Evolutionary conservation across 2,329 filamentous ascomycete genomes (phyloP), one percentile per base, ranked within the genome.

Genomic region (Incumbomyces lentus): DNA sequence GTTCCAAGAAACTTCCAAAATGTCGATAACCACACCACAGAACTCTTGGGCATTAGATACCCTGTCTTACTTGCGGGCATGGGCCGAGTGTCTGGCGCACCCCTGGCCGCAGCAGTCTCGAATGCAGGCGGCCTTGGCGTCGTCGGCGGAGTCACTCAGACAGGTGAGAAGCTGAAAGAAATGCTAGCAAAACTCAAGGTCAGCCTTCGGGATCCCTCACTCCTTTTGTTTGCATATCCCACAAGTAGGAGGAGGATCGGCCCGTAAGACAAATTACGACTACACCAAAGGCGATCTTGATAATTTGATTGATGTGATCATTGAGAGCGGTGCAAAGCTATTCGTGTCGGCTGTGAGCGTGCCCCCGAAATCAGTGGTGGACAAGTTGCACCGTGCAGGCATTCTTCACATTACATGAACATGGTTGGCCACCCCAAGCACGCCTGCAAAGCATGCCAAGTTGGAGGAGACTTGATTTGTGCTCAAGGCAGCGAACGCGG

Each of bases 341-440:
- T 92, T 93, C 58, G 84, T 92, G 17, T 78, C 72, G 43, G 86
- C 86, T 3, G 85, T 92, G 0, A 86, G 86, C 14, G 82, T 92
- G 32, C 86, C 86, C 26, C 84, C 86, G 0, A 66, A 68, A 41
- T 60, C 69, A 51, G 75, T 88, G 11, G 79, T 92, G 46, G 76
- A 84, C 50, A 68, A 75, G 46, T 68, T 93, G 47, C 86, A 93
- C 60, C 68, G 68, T 2, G 77, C 79, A 1, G 82, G 82, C 0
- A 81, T 93, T 32, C n/a, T n/a, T n/a, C n/a, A n/a, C 59, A 88
- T 50, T 73, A 92, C 33, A 90, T 90, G 84, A 92, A 92, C 64
- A 92, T 92, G 86, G 84, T 92, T 19, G 86, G 86, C 0, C 82
- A 86, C 60, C 86, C 86, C 2, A 84, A 82, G 62, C 86, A 93